A percentile compares a stretch with the other conserved stretches of the same genome.
Conservation (phyloP, 495 filamentous ascomycete species). For the Zalerion maritima region DNA sequence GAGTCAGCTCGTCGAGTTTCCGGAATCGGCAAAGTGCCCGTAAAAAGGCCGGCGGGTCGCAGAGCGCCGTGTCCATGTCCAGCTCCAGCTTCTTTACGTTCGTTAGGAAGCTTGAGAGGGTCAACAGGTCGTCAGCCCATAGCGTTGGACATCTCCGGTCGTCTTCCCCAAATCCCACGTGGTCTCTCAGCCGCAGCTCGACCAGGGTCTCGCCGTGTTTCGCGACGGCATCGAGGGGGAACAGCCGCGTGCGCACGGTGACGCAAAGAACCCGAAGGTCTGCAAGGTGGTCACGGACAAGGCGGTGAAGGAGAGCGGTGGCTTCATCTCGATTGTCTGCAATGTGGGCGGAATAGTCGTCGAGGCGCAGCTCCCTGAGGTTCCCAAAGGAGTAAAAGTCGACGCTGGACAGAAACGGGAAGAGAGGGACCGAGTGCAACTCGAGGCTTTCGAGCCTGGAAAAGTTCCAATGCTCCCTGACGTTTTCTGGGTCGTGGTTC, state of each 20-base stretch:
- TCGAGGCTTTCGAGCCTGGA: slow-evolving; percentile 11
- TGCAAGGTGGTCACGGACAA: slow-evolving; percentile 10
- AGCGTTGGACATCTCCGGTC: slow-evolving; percentile 12
- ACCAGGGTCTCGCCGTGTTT: slow-evolving; percentile 10
- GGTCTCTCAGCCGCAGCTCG: slow-evolving; percentile 13
- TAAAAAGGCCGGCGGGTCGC: slow-evolving; percentile 8
- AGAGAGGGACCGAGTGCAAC: slow-evolving; percentile 16
- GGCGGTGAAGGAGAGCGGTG: slow-evolving; percentile 8
- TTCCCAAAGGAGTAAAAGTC: slow-evolving; percentile 7
- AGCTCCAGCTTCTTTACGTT: slow-evolving; percentile 11
- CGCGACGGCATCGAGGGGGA: slow-evolving; percentile 11
- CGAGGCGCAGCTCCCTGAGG: slow-evolving; percentile 11
- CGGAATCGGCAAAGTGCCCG: slow-evolving; percentile 8
- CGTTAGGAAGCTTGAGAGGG: slow-evolving; percentile 7
- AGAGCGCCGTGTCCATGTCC: slow-evolving; percentile 11
- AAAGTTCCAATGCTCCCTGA: slow-evolving; percentile 18
- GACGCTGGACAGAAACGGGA: slow-evolving; percentile 15
- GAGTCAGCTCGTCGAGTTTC: slow-evolving; percentile 8
- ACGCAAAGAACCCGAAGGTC: slow-evolving; percentile 10
- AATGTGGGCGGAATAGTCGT: slow-evolving; percentile 14
- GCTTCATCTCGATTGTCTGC: slow-evolving; percentile 7
- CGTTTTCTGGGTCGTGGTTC: slow-evolving; percentile 11
- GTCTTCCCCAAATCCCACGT: slow-evolving; percentile 14
- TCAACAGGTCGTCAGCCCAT: slow-evolving; percentile 5
- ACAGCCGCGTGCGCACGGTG: slow-evolving; percentile 10